Evolutionary conservation across 371 early-diverging fungal species (phyloP), one percentile per base, ranked within the genome.

Genomic region (Apophysomyces trapeziformis): DNA sequence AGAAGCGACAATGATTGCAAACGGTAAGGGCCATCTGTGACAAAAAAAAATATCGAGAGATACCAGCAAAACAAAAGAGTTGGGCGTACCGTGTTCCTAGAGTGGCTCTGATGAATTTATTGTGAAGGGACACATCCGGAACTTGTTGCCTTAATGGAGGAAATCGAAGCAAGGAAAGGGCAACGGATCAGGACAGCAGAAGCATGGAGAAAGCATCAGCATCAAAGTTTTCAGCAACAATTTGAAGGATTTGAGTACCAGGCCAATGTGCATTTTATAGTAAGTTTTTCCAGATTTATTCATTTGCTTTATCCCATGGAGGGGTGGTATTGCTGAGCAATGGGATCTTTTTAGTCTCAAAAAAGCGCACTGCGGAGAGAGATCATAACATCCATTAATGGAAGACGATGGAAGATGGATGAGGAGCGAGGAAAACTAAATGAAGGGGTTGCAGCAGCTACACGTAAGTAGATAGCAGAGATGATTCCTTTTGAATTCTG

Each of bases 1-100:
- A 57, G 88, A 87, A 65, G 85, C 85, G 2, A 71, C 78, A 0
- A 83, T 86, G 84, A 86, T 87, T 46, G 82, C 83, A 5, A 74
- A 80, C 63, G 88, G 88, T 78, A 79, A 59, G 47, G 16, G 32
- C 8, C 14, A 36, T 43, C 0, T 56, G 18, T 45, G 41, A 57
- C 7, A 58, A 56, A 18, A 58, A 35, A 41, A 32, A 26, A 26
- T 26, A 26, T 26, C 32, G 32, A 26, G 32, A 26, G 32, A 26
- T 26, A 26, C 32, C 32, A 26, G 32, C 32, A 26, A 1, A 26
- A 26, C 32, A 26, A 26, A 3, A 26, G 32, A 2, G 32, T 26
- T 26, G 32, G 32, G 32, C 32, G 32, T 26, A 2, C 32, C 32
- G 32, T 26, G 32, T 26, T 26, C 32, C 32, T 26, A 26, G 32